Percentiles rank a stretch among this genome's conserved stretches.
Conservation (phyloP, 495 filamentous ascomycete species). For the Annulohypoxylon moriforme region DNA sequence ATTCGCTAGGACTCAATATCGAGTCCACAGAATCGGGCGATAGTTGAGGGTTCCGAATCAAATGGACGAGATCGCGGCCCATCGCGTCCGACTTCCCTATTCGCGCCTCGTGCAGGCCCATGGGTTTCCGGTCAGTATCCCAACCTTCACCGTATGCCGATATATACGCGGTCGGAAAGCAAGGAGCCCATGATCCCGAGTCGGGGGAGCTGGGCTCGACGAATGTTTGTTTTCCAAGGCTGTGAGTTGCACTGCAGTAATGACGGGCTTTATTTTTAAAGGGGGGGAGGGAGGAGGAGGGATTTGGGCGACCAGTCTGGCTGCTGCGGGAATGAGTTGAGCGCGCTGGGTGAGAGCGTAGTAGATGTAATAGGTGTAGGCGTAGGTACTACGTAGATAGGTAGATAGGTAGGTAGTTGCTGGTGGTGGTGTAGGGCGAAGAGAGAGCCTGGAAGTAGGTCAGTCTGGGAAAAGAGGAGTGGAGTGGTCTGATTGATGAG, state of each 20-base stretch:
- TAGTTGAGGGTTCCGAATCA: constrained; percentile 31
- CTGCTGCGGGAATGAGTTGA: background rate
- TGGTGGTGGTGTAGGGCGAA: background rate
- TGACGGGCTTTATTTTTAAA: constrained; percentile 2
- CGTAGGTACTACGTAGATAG: background rate
- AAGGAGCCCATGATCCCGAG: constrained; percentile 45
- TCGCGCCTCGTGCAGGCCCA: constrained; percentile 33
- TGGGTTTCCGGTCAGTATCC: constrained; percentile 26
- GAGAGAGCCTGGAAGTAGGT: background rate
- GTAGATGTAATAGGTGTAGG: too few relatives aligned
- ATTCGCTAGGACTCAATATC: constrained; percentile 19
- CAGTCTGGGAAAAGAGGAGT: constrained; percentile 23
- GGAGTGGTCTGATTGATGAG: constrained; percentile 33
- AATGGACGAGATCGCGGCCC: constrained; percentile 34
- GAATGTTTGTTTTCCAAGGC: constrained; percentile 5
- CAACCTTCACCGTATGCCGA: constrained; percentile 41
- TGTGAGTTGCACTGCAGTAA: constrained; percentile 22
- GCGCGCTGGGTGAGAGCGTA: constrained; percentile 11
- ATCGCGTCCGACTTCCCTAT: constrained; percentile 33
- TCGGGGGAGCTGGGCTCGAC: constrained; percentile 33
- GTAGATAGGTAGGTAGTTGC: background rate
- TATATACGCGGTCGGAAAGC: constrained; percentile 35
- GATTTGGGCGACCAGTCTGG: background rate
- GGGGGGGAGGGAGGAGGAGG: too few relatives aligned
- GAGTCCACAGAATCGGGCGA: constrained; percentile 36